Percentiles rank a stretch among this genome's conserved stretches.
Conservation (phyloP, 108 stramenopile genomes). For the Discostella pseudostelligera region DNA sequence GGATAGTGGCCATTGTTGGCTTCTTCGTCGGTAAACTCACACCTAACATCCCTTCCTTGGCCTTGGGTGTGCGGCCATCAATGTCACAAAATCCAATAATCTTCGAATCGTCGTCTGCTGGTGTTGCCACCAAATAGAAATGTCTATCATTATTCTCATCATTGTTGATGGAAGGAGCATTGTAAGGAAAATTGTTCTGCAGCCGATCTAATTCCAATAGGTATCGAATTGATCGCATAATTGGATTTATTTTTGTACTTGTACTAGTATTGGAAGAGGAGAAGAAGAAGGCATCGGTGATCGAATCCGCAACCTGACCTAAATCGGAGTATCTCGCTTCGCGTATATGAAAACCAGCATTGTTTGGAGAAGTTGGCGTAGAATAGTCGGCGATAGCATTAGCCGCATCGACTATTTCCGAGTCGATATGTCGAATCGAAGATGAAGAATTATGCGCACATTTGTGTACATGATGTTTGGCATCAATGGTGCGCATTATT, state of each 20-base stretch:
- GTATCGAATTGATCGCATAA: slow-evolving; percentile 6
- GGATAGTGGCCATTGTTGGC: neutral
- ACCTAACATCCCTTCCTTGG: neutral
- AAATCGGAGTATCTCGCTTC: slow-evolving; percentile 11
- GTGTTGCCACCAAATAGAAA: slow-evolving; percentile 6
- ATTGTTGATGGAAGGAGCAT: no score
- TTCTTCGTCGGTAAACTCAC: neutral
- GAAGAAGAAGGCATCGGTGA: slow-evolving; percentile 8
- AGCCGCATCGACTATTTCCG: no score
- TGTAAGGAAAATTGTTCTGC: slow-evolving; percentile 20
- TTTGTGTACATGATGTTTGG: no score
- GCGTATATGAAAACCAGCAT: neutral
- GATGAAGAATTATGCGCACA: no score
- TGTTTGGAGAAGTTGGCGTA: no score
- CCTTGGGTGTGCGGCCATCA: slow-evolving; percentile 14
- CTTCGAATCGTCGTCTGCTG: slow-evolving; percentile 1
- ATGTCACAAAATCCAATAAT: slow-evolving; percentile 18
- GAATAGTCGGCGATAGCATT: no score
- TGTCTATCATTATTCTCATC: slow-evolving; percentile 9
- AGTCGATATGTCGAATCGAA: no score
- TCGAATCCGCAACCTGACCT: neutral
- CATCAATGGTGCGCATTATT: no score
- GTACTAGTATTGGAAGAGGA: no score
- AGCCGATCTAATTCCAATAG: slow-evolving; percentile 15
- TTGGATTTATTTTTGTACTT: slow-evolving; percentile 7